Conservation (phyloP, 352 stramenopile species). For the Globisporangium takayamanum region DNA sequence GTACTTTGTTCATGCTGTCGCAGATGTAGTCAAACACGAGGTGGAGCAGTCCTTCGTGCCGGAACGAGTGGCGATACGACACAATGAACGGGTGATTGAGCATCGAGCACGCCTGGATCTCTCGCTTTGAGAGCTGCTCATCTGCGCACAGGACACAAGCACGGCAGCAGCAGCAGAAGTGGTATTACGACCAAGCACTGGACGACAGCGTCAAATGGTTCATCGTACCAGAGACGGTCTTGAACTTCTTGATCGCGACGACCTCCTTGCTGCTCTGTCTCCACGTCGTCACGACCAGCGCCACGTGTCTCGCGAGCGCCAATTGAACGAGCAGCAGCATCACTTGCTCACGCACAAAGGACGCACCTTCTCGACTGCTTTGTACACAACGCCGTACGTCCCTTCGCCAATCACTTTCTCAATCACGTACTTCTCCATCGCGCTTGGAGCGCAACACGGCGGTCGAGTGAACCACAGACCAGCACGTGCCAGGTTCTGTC, state of each 20-base stretch:
- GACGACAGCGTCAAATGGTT: background rate
- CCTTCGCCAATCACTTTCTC: slow-evolving; percentile 82
- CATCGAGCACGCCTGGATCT: slow-evolving; percentile 81
- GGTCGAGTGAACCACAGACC: background rate
- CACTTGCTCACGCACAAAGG: background rate
- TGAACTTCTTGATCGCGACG: slow-evolving; percentile 85
- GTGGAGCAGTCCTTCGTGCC: slow-evolving; percentile 65
- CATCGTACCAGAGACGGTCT: slow-evolving; percentile 39
- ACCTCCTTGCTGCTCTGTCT: slow-evolving; percentile 46
- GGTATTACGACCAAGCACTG: too few species aligned
- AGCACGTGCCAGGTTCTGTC: background rate
- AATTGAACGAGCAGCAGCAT: too few species aligned
- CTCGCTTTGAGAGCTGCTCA: slow-evolving; percentile 69
- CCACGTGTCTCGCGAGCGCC: background rate
- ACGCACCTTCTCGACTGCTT: slow-evolving; percentile 66
- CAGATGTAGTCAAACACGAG: slow-evolving; percentile 77
- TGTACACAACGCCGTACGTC: slow-evolving; percentile 80
- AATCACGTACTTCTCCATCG: slow-evolving; percentile 76
- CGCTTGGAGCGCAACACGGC: too few species aligned
- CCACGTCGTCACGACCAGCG: background rate
- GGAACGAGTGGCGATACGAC: slow-evolving; percentile 77
- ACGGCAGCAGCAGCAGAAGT: too few species aligned
- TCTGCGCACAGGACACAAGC: slow-evolving; percentile 22
- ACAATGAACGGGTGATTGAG: slow-evolving; percentile 76
- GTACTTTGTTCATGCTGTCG: slow-evolving; percentile 64